These are phyloP conservation scores for Collybia sordida DNA, from an alignment of 768 basidiomycete genomes.

Conservation along the genomic window DNA sequence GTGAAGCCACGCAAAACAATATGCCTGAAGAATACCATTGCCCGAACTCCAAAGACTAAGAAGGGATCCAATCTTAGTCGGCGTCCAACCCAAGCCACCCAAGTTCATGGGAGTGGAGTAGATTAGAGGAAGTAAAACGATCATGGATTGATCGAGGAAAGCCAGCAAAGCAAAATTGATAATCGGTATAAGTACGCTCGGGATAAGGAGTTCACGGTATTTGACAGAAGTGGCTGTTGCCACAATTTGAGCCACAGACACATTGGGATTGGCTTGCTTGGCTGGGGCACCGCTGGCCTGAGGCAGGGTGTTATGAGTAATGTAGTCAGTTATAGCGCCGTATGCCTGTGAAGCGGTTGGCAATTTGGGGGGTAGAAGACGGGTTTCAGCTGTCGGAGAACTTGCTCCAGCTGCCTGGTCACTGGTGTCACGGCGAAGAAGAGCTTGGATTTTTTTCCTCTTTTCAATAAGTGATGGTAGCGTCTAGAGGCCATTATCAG, in stretches of 20 bases:
- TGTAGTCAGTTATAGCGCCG: slow-evolving; percentile 1
- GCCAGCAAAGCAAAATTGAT: slow-evolving; percentile 56
- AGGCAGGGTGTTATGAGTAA: background rate
- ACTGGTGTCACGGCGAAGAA: background rate
- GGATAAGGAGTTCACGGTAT: slow-evolving; percentile 40
- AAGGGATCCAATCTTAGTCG: slow-evolving; percentile 56
- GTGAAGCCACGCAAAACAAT: slow-evolving; percentile 50
- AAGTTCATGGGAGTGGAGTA: slow-evolving; percentile 58
- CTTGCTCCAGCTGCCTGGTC: background rate
- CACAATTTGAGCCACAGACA: background rate
- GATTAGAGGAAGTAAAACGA: slow-evolving; percentile 63
- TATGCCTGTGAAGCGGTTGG: background rate
- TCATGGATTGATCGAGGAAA: slow-evolving; percentile 55
- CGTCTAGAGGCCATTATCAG: background rate
- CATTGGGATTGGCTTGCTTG: slow-evolving; percentile 1
- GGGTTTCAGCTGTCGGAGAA: slow-evolving; percentile 4
- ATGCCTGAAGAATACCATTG: slow-evolving; percentile 54
- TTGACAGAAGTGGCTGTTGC: slow-evolving; percentile 6
- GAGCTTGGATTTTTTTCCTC: background rate
- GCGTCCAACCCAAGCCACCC: slow-evolving; percentile 63
- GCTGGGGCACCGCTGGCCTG: background rate
- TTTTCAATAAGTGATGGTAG: slow-evolving; percentile 4
- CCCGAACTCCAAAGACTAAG: slow-evolving; percentile 49
- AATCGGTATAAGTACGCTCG: slow-evolving; percentile 48
- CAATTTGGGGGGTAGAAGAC: slow-evolving; percentile 3